Evolutionary conservation across 1,139 yeast genomes (phyloP), one percentile per base, ranked within the genome.

Genomic region (Eremothecium coryli): DNA sequence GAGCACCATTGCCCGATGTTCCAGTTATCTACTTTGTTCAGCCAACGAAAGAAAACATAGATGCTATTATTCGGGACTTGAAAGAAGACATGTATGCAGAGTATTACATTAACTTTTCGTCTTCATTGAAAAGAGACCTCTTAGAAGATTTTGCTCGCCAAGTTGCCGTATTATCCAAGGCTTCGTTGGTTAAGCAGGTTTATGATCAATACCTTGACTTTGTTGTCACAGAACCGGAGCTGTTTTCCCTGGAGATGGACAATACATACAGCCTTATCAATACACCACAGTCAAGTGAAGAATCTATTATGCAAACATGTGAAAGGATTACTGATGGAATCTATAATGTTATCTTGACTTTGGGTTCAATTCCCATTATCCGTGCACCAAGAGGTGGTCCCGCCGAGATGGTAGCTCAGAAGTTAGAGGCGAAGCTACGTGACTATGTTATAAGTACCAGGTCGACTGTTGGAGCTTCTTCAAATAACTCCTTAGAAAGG

Each of bases 311-410:
- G 45, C 43, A 52, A 6, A 57, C 80, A 29, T 86, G 93, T 16
- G 81, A 77, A 41, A 58, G 61, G 21, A 76, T 90, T 35, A 84
- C 94, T 11, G 71, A 69, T 44, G 96, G 97, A 0, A 60, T 90
- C 31, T 80, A 84, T 51, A 81, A 93, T 26, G 70, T 82, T 5
- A 69, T 90, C 13, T 68, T 90, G 40, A 86, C 96, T 3, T 65
- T 77, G 50, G 84, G 81, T 12, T 67, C 75, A 12, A 73, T 90
- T 23, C 99, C 99, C 2, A 76, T 90, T 35, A 85, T 90, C 42
- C 72, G 99, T 48, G 81, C 95, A 33, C 88, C 93, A 30, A 70
- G 81, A 35, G 93, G 93, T 35, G 95, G 96, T 2, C 94, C 99
- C 0, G 96, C 97, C 1, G 97, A 90, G 55, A 71, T 86, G 54